Evolutionary conservation across 2,329 filamentous ascomycete genomes (phyloP).

Genomic region (Trichoderma guizhouense): DNA sequence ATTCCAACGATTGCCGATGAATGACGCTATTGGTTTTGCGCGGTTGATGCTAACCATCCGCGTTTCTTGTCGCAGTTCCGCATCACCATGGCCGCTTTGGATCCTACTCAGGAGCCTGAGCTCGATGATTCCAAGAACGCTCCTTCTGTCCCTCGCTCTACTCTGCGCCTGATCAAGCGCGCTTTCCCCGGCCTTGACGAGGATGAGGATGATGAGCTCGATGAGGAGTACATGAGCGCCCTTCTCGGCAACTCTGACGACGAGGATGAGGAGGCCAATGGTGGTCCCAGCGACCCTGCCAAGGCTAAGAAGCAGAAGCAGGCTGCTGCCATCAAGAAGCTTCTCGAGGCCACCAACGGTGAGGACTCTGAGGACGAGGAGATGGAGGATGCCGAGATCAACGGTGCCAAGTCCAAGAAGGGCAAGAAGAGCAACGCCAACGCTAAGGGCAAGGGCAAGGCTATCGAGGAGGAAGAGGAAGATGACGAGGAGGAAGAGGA

Average conservation of each 20-base stretch:
- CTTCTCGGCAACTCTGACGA: slow-evolving; percentile 52
- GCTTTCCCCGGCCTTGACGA: slow-evolving; percentile 54
- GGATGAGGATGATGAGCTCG: slow-evolving; percentile 61
- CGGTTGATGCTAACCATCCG: slow-evolving; percentile 28
- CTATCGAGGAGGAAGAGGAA: slow-evolving; percentile 59
- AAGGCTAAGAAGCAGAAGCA: slow-evolving; percentile 86
- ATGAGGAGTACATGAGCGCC: slow-evolving; percentile 61
- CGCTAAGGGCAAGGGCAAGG: slow-evolving; percentile 62
- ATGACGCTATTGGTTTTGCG: background rate
- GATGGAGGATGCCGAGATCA: slow-evolving; percentile 67
- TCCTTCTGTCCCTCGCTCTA: slow-evolving; percentile 68
- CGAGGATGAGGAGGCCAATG: slow-evolving; percentile 65
- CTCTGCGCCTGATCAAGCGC: slow-evolving; percentile 84
- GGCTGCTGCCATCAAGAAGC: slow-evolving; percentile 72
- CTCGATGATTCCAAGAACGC: slow-evolving; percentile 60
- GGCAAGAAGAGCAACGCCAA: slow-evolving; percentile 64
- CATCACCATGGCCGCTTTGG: slow-evolving; percentile 97
- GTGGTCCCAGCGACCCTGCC: slow-evolving; percentile 84
- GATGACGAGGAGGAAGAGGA: slow-evolving; percentile 50
- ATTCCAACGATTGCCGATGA: background rate
- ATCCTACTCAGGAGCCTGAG: slow-evolving; percentile 75
- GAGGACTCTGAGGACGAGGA: slow-evolving; percentile 65
- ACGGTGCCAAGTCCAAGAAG: slow-evolving; percentile 54
- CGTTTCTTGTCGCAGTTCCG: slow-evolving; percentile 63
- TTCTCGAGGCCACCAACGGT: slow-evolving; percentile 64